Evolutionary conservation across 225 moss, liverwort and hornwort species (phyloP).

Genomic region (Climacium dendroides): DNA sequence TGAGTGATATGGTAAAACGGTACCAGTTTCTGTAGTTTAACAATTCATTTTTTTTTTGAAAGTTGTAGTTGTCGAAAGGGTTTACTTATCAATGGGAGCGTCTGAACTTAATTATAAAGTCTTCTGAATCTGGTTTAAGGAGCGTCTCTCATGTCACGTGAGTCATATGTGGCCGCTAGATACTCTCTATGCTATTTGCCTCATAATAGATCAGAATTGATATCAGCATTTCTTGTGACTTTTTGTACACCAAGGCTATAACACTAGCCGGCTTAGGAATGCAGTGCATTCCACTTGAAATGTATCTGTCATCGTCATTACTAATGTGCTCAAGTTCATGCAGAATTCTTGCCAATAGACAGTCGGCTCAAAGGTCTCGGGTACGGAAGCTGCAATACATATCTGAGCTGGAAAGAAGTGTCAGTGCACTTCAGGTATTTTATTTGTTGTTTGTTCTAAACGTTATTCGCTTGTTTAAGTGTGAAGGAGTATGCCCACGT

Average conservation of each 20-base stretch:
- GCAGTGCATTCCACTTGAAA: background rate
- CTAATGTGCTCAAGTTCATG: background rate
- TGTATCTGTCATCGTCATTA: background rate
- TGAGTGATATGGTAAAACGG: background rate
- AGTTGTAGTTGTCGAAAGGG: background rate
- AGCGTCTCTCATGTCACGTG: background rate
- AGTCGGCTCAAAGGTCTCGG: slow-evolving; percentile 91
- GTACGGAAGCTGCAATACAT: slow-evolving; percentile 95
- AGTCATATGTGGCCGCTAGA: background rate
- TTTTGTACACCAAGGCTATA: background rate
- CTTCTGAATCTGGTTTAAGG: background rate
- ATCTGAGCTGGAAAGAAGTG: slow-evolving; percentile 86
- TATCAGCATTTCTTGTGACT: background rate
- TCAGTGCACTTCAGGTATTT: slow-evolving; percentile 66
- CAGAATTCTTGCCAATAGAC: slow-evolving; percentile 97
- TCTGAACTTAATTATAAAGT: background rate
- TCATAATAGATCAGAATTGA: background rate
- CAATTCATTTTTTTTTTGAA: background rate
- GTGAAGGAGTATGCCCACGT: background rate
- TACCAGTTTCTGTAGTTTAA: background rate
- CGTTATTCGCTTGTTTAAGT: background rate
- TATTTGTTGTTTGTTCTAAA: background rate
- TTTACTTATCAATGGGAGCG: background rate
- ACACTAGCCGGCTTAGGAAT: background rate
- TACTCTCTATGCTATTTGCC: background rate